Conservation (phyloP, 106 monocot species). For the Amphibolis antarctica region DNA sequence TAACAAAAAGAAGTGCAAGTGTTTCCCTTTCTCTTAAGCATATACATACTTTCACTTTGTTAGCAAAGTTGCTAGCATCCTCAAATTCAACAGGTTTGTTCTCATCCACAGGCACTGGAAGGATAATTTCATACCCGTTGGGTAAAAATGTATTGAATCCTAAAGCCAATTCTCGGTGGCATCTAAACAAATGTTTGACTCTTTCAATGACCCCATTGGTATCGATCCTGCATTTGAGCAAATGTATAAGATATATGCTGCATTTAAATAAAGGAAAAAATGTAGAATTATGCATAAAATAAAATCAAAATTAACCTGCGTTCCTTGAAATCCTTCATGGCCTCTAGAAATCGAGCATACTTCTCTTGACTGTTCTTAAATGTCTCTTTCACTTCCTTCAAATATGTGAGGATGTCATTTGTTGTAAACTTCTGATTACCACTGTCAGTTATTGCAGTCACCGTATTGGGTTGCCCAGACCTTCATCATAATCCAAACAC, state of each 20-base stretch:
- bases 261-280: neutral
- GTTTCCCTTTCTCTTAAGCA: neutral
- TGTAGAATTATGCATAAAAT: neutral
- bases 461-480: conserved; percentile 39
- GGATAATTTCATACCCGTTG: conserved; percentile 70
- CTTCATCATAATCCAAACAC: conserved; percentile 18
- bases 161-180: conserved; percentile 53
- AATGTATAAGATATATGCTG: conserved; percentile 35
- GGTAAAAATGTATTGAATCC: conserved; percentile 80
- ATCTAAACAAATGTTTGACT: conserved; percentile 65
- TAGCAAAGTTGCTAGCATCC: conserved; percentile 69
- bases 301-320: conserved; percentile 63
- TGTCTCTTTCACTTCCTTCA: conserved; percentile 71
- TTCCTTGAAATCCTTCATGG: conserved; percentile 83
- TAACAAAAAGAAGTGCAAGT: neutral
- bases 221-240: conserved; percentile 23
- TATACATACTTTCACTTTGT: conserved; percentile 64
- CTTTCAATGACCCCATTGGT: conserved; percentile 56
- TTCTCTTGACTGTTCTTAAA: conserved; percentile 76
- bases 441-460: conserved; percentile 10
- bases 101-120: conserved; percentile 33
- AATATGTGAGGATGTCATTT: conserved; percentile 60
- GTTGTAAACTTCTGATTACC: conserved; percentile 48
- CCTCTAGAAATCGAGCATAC: conserved; percentile 76
- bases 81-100: conserved; percentile 81